A percentile compares a stretch with the other conserved stretches of the same genome.
Evolutionary conservation across 768 basidiomycete genomes (phyloP).

Genomic region (Kwoniella dejecticola): DNA sequence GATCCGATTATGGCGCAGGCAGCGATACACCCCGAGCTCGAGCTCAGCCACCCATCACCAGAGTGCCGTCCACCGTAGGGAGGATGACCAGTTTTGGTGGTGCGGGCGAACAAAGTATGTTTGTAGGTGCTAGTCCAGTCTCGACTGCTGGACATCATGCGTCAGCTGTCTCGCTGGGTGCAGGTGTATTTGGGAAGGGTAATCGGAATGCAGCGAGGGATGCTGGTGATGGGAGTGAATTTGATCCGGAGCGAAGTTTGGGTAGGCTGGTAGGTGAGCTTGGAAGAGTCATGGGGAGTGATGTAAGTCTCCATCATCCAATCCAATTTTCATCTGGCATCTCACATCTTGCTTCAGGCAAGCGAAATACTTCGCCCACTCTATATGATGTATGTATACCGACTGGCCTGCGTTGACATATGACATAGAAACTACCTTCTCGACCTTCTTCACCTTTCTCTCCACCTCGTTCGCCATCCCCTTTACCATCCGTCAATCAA

Average conservation of each 20-base stretch:
- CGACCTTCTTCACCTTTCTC: conserved; percentile 49
- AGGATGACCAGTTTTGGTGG: conserved; percentile 13
- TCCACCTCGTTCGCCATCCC: conserved; percentile 46
- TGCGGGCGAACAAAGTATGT: conserved; percentile 22
- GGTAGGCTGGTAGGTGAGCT: conserved; percentile 51
- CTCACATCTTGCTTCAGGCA: no score
- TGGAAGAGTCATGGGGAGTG: conserved; percentile 41
- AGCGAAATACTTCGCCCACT: no score
- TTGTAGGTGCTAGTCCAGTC: conserved; percentile 55
- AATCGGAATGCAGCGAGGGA: no score
- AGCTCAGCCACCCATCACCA: no score
- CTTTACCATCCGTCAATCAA: conserved; percentile 35
- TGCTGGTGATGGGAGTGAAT: conserved; percentile 68
- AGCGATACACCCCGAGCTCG: conserved; percentile 42
- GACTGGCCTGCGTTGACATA: not conserved
- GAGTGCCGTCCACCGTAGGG: not conserved
- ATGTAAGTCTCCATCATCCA: no score
- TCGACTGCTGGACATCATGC: conserved; percentile 90
- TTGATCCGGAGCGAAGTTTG: conserved; percentile 51
- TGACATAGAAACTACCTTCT: conserved; percentile 4
- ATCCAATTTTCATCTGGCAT: no score
- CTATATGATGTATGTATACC: not conserved
- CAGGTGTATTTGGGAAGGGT: conserved; percentile 65
- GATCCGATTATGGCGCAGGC: conserved; percentile 27
- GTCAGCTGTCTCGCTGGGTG: conserved; percentile 79